Evolutionary conservation across 2,329 filamentous ascomycete genomes (phyloP).

Genomic region (Dactylellina drechsleri): DNA sequence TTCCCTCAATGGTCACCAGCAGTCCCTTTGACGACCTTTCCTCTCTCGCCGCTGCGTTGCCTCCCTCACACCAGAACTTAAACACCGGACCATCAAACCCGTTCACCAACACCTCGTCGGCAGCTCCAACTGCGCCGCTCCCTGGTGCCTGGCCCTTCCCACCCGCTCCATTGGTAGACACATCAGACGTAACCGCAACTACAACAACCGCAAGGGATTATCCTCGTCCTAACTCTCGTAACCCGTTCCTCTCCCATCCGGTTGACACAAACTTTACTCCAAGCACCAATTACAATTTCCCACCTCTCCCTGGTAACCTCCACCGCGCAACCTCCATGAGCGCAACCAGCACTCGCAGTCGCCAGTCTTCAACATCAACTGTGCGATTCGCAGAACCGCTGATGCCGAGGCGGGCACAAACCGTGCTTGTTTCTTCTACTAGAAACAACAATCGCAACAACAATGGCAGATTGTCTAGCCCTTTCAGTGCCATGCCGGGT

Average conservation of each 20-base stretch:
- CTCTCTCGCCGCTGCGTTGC: constrained; percentile 23
- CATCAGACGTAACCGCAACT: constrained; percentile 35
- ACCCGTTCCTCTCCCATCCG: constrained; percentile 44
- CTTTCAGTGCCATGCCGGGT: constrained; percentile 43
- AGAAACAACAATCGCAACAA: constrained; percentile 14
- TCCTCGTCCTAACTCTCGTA: constrained; percentile 42
- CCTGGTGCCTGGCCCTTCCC: constrained; percentile 51
- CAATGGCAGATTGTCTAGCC: constrained; percentile 7
- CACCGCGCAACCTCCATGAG: constrained; percentile 52
- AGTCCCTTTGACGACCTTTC: constrained; percentile 47
- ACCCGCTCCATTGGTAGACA: constrained; percentile 39
- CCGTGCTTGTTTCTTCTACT: constrained; percentile 30
- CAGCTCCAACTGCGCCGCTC: constrained; percentile 26
- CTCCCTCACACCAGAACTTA: constrained; percentile 19
- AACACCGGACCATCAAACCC: constrained; percentile 32
- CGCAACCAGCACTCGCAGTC: constrained; percentile 41
- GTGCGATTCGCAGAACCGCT: constrained; percentile 48
- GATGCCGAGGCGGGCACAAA: constrained; percentile 41
- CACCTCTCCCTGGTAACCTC: constrained; percentile 45
- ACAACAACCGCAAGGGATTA: neutral
- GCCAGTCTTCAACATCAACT: constrained; percentile 55
- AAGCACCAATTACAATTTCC: constrained; percentile 43
- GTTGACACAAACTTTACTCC: constrained; percentile 52
- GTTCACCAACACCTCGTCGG: constrained; percentile 19
- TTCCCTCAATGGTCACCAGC: constrained; percentile 17